These are phyloP conservation scores for Cyamopsis tetragonoloba DNA, from an alignment of 306 rosid species.

Conservation along the genomic window DNA sequence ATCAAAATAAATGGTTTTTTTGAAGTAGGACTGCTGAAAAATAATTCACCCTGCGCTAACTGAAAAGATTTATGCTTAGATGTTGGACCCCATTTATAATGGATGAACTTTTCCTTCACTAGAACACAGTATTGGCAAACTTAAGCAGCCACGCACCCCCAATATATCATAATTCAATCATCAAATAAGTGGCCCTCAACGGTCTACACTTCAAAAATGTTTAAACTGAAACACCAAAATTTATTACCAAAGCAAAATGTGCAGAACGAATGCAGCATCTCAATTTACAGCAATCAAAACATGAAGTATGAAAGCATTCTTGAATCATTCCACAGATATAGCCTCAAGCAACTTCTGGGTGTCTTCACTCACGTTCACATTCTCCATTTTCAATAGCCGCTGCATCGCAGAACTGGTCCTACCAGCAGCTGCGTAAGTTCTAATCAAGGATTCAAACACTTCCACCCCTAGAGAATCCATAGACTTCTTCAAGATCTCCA, in stretches of 20 bases:
- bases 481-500: constrained; percentile 63
- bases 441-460: constrained; percentile 74
- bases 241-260: constrained; percentile 27
- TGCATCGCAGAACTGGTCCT: constrained; percentile 51
- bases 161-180: constrained; percentile 22
- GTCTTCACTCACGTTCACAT: constrained; percentile 58
- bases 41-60: background rate
- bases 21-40: background rate
- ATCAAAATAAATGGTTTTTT: background rate
- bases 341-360: constrained; percentile 61
- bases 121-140: background rate
- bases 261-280: constrained; percentile 25
- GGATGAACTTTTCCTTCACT: background rate
- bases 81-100: background rate
- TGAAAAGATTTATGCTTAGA: background rate
- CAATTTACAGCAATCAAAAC: constrained; percentile 29
- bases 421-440: constrained; percentile 77
- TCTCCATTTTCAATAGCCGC: constrained; percentile 80
- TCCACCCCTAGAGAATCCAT: constrained; percentile 43
- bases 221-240: constrained; percentile 15
- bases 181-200: constrained; percentile 4
- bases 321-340: constrained; percentile 54
- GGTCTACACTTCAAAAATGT: constrained; percentile 17
- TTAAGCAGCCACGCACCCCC: background rate
- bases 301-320: constrained; percentile 6